These are phyloP conservation scores for Gardenia jasminoides DNA, from an alignment of 257 asterid species.

Conservation along the genomic window DNA sequence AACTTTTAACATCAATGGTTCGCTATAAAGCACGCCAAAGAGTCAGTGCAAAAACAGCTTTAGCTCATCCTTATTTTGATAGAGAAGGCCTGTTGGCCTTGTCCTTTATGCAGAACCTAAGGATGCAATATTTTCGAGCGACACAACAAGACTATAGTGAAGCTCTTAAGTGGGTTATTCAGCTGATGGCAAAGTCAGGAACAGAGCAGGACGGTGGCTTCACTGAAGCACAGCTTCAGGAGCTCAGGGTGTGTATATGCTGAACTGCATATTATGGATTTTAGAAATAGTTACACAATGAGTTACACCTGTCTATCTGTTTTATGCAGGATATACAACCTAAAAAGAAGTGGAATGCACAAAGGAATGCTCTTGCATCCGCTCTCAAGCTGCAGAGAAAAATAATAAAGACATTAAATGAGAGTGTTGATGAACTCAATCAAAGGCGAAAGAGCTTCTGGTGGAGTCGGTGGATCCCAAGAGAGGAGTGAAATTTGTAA, in stretches of 20 bases:
- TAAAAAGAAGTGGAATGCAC: conserved; percentile 54
- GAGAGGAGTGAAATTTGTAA: conserved; percentile 57
- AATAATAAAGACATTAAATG: conserved; percentile 57
- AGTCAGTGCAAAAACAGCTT: conserved; percentile 77
- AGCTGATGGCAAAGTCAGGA: conserved; percentile 91
- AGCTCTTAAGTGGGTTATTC: conserved; percentile 74
- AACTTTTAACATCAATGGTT: conserved; percentile 82
- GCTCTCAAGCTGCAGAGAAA: conserved; percentile 75
- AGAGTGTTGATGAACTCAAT: conserved; percentile 65
- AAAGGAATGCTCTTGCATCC: conserved; percentile 85
- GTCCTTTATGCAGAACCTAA: conserved; percentile 81
- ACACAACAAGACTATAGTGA: conserved; percentile 88
- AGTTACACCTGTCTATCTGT: not conserved
- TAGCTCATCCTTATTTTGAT: conserved; percentile 93
- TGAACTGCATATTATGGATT: not conserved
- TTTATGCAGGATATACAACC: conserved; percentile 68
- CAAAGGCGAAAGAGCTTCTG: conserved; percentile 64
- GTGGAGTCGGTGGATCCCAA: conserved; percentile 97
- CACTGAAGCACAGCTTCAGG: conserved; percentile 93
- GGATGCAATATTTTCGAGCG: conserved; percentile 71
- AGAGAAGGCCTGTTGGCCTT: conserved; percentile 80
- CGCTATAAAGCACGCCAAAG: conserved; percentile 88
- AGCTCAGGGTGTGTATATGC: conserved; percentile 53
- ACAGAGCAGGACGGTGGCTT: conserved; percentile 87
- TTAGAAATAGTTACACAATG: not conserved